phyloP scores from a whole-genome alignment of 305 asterid species.

The Euphrasia arctica region DNA sequence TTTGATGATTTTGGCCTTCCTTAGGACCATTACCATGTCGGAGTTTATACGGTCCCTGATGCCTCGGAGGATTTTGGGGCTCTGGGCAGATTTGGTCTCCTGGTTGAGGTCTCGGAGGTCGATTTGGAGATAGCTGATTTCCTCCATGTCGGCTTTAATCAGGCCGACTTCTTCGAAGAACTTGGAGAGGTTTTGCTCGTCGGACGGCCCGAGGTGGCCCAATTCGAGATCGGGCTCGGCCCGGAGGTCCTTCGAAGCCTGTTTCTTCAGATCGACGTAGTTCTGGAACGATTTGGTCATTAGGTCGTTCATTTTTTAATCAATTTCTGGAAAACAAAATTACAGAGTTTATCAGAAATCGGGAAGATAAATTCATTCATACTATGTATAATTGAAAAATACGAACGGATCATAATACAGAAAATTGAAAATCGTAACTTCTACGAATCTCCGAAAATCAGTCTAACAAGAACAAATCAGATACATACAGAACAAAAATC shows the following conservation, averaged over 20 bases:
- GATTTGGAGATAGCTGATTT: conserved; percentile 50
- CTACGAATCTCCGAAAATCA: background rate
- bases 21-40: conserved; percentile 50
- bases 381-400: too few relatives aligned
- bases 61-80: conserved; percentile 55
- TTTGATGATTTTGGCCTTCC: conserved; percentile 59
- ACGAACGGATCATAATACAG: background rate
- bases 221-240: conserved; percentile 49
- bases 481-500: too few relatives aligned
- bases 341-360: background rate
- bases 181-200: conserved; percentile 44
- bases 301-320: conserved; percentile 62
- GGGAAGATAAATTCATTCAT: background rate
- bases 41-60: conserved; percentile 58
- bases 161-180: conserved; percentile 58
- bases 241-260: conserved; percentile 59
- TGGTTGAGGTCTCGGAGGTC: conserved; percentile 62
- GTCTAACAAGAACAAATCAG: background rate
- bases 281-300: conserved; percentile 72
- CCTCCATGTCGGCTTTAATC: conserved; percentile 66
- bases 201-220: conserved; percentile 59
- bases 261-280: conserved; percentile 78
- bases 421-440: background rate
- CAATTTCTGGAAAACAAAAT: conserved; percentile 28
- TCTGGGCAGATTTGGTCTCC: conserved; percentile 46